Evolutionary conservation across 257 asterid species (phyloP), one percentile per base, ranked within the genome.

Genomic region (Lycium ferocissimum): DNA sequence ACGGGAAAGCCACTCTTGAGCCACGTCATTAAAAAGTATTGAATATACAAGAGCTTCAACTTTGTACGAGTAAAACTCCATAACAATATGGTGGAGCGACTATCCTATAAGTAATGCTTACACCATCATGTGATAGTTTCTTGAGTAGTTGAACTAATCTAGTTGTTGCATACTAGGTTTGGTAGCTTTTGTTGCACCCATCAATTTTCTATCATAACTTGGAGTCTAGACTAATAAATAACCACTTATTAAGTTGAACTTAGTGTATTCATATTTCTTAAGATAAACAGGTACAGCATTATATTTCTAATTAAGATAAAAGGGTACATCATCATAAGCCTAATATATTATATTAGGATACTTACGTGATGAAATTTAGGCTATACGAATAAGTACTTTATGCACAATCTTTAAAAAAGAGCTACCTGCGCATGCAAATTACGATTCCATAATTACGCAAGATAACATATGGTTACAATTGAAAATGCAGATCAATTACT

Each of bases 101-200:
- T 26, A 26, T 26, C 33, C 33, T 26, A 26, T 1, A 51, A 26
- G 82, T 1, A 76, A 76, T 49, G 45, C 43, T 76, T 20, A 14
- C 20, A 13, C 57, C 53, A 66, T 33, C 79, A 70, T 17, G 54
- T n/a, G 7, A 35, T 33, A 45, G 61, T 69, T 80, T 54, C 83
- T 3, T 4, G 53, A 82, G 90, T 89, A 61, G 91, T 87, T 89
- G 75, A 87, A 81, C 90, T 75, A 53, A 63, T 83, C 22, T 65
- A 80, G 53, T 70, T 43, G 22, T 8, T 69, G 11, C 15, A 57
- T 51, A 84, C 63, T 40, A 79, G 70, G 83, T 86, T 89, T 83
- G 89, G 91, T 86, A 84, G 82, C 69, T 85, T 89, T 85, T 83
- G 91, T 86, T 89, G 85, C 84, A 89, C 80, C 91, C 66, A 79